A percentile compares a stretch with the other conserved stretches of the same genome.
Evolutionary conservation across 2,329 filamentous ascomycete genomes (phyloP).

Genomic region (Hirsutella minnesotensis): DNA sequence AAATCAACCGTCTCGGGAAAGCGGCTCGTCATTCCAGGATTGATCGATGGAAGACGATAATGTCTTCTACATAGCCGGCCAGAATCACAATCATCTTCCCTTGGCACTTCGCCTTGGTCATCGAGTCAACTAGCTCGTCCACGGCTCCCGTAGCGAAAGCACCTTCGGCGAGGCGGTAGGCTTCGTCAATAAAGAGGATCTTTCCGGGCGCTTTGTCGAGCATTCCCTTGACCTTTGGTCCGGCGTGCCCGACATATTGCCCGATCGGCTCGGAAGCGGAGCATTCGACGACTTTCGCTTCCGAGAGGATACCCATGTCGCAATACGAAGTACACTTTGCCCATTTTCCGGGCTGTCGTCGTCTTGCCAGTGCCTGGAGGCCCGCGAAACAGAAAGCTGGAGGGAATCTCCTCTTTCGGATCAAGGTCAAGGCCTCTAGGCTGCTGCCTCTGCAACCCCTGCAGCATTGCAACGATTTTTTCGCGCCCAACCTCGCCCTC

Average conservation of each 20-base stretch:
- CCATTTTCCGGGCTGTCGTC: conserved; percentile 60
- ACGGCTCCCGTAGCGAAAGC: conserved; percentile 44
- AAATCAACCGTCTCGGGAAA: conserved; percentile 54
- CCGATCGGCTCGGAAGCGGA: conserved; percentile 60
- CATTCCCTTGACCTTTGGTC: conserved; percentile 46
- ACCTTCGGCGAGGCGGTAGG: conserved; percentile 49
- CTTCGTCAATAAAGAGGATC: conserved; percentile 62
- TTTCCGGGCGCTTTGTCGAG: conserved; percentile 52
- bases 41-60: conserved; percentile 48
- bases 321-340: conserved; percentile 65
- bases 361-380: conserved; percentile 62
- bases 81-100: conserved; percentile 54
- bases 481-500: conserved; percentile 47
- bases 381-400: conserved; percentile 59
- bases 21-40: conserved; percentile 50
- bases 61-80: conserved; percentile 56
- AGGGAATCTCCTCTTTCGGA: conserved; percentile 36
- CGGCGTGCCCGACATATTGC: conserved; percentile 57
- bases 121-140: conserved; percentile 39
- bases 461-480: conserved; percentile 36
- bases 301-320: conserved; percentile 56
- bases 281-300: conserved; percentile 48
- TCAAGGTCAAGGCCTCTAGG: conserved; percentile 15
- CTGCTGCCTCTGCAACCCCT: conserved; percentile 35
- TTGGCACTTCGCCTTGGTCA: conserved; percentile 43